Evolutionary conservation across 257 asterid species (phyloP).

Genomic region (Gynochthodes officinalis): DNA sequence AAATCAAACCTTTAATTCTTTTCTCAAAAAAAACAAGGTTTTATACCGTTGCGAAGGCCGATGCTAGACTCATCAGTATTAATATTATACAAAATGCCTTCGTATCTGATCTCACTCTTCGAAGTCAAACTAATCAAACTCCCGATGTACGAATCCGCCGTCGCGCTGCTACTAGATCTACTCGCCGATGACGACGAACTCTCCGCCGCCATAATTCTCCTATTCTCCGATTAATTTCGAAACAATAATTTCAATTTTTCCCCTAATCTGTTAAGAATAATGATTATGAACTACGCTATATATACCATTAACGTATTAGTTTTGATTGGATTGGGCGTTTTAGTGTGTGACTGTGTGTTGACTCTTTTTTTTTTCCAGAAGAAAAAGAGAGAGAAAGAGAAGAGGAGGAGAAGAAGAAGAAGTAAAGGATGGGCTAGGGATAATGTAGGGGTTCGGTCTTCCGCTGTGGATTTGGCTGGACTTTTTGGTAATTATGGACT

Average conservation of each 20-base stretch:
- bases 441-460: slow-evolving; percentile 9
- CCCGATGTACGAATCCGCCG: slow-evolving; percentile 92
- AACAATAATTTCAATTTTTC: background rate
- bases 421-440: background rate
- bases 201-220: slow-evolving; percentile 61
- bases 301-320: too few species aligned
- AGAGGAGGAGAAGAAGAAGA: background rate
- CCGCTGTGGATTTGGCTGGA: background rate
- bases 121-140: slow-evolving; percentile 93
- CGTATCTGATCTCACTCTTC: slow-evolving; percentile 94
- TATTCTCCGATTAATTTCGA: slow-evolving; percentile 1
- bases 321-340: too few species aligned
- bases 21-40: background rate
- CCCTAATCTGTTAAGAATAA: background rate
- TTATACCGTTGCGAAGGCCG: slow-evolving; percentile 83
- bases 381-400: background rate
- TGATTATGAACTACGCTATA: background rate
- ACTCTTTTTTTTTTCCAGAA: background rate
- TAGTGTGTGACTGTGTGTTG: slow-evolving; percentile 14
- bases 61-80: slow-evolving; percentile 96
- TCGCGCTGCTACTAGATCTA: slow-evolving; percentile 65
- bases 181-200: slow-evolving; percentile 49
- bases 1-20: background rate
- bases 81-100: slow-evolving; percentile 80
- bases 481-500: background rate